Evolutionary conservation across 1,284 basidiomycete species (phyloP), one percentile per base, ranked within the genome.

Genomic region (Marasmius fiardii): DNA sequence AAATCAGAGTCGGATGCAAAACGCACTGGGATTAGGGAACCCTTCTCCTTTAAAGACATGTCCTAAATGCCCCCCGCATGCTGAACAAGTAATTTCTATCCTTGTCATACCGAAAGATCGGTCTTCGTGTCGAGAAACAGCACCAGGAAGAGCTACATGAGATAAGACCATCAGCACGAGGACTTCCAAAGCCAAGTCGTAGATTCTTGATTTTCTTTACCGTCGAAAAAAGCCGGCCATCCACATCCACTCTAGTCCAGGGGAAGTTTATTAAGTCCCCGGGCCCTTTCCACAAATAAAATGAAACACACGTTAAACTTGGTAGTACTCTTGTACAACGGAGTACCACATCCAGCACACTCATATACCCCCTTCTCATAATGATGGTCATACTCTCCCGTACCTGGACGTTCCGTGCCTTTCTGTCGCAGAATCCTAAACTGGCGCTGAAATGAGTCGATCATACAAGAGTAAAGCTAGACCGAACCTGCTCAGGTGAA

Each of bases 141-240:
- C 92, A 34, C 94, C 95, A 1, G 94, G 95, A 57, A 97, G 85
- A 2, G 93, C 92, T 89, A 58, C 37, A 24, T 14, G 26, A n/a
- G n/a, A n/a, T 49, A 10, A 20, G 47, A 24, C 31, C 34, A 44
- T 26, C 34, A 34, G 24, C 54, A 51, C 51, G 5, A 51, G 11
- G 14, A 26, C 44, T 11, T 37, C 31, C 26, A 51, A 50, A 21
- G 12, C 43, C 31, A 48, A 31, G 18, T 41, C 57, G 45, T 20
- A 31, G 14, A 28, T 12, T 37, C 51, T n/a, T 35, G 16, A 8
- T 21, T n/a, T 31, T 10, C 63, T 70, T 52, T 55, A 89, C 89
- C 88, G 67, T 96, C 94, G 68, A 90, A 98, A 79, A 95, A 98
- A 0, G 94, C 94, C n/a, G 94, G 95, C 94, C 94, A 98, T 31